These are phyloP conservation scores for Globisporangium mamillatum DNA, from an alignment of 352 stramenopile genomes.

Conservation along the genomic window DNA sequence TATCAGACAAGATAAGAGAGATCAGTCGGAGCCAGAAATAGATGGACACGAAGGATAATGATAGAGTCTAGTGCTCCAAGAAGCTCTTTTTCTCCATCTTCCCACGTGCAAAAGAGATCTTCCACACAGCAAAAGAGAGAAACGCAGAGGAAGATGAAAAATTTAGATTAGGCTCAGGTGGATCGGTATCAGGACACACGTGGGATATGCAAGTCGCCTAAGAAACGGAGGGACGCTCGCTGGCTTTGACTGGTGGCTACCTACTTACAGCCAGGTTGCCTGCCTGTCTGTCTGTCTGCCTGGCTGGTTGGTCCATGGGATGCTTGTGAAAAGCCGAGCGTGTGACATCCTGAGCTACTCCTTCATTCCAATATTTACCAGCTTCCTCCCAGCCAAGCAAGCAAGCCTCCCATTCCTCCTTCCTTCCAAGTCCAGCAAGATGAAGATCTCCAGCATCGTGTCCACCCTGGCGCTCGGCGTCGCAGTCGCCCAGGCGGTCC, in stretches of 20 bases:
- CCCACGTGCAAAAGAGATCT: background rate
- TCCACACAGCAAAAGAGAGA: background rate
- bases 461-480: conserved; percentile 12
- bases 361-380: conserved; percentile 1
- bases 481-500: conserved; percentile 12
- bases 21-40: background rate
- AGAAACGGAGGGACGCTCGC: background rate
- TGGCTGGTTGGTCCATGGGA: background rate
- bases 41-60: background rate
- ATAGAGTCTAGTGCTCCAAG: background rate
- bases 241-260: too few species aligned
- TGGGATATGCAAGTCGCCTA: background rate
- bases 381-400: background rate
- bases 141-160: background rate
- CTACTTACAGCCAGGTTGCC: too few species aligned
- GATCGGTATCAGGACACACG: background rate
- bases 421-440: background rate
- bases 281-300: background rate
- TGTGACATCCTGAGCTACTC: background rate
- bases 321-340: background rate
- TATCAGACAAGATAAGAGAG: background rate
- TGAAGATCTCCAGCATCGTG: conserved; percentile 18
- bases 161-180: background rate
- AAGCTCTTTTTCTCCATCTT: background rate
- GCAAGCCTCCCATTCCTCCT: background rate